A percentile compares a stretch with the other conserved stretches of the same genome.
Evolutionary conservation across 192 early-diverging fungal species (phyloP).

Genomic region (Backusella tuberculispora): DNA sequence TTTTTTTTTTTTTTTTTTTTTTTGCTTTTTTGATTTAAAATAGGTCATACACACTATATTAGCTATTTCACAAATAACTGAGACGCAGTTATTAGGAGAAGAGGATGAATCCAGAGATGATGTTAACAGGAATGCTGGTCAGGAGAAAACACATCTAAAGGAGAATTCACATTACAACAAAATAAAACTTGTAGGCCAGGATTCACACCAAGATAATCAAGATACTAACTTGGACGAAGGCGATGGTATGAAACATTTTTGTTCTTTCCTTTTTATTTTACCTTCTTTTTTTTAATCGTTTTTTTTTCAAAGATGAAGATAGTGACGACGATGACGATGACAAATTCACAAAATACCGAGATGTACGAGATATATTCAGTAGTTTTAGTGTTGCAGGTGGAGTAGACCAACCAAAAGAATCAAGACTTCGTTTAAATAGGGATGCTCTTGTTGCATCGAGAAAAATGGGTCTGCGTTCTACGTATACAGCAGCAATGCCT

Average conservation of each 20-base stretch:
- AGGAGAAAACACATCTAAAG: slow-evolving; percentile 16
- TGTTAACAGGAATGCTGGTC: slow-evolving; percentile 17
- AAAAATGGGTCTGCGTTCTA: slow-evolving; percentile 13
- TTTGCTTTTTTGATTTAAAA: slow-evolving; percentile 19
- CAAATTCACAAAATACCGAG: slow-evolving; percentile 21
- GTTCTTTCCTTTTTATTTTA: neutral
- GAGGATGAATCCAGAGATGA: slow-evolving; percentile 9
- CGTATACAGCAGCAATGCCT: slow-evolving; percentile 6
- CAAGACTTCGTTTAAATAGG: slow-evolving; percentile 14
- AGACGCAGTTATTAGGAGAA: slow-evolving; percentile 19
- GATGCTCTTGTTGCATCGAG: slow-evolving; percentile 16
- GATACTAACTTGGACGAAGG: neutral
- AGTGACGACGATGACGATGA: slow-evolving; percentile 2
- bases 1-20: neutral
- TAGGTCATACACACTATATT: slow-evolving; percentile 78
- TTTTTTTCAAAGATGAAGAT: neutral
- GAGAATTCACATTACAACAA: neutral
- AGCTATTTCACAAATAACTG: slow-evolving; percentile 35
- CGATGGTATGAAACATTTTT: neutral
- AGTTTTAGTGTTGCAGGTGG: neutral
- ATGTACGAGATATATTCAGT: slow-evolving; percentile 43
- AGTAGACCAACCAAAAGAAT: slow-evolving; percentile 10
- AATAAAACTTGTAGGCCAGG: neutral
- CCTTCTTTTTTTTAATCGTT: too few relatives aligned
- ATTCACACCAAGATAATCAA: slow-evolving; percentile 2